Evolutionary conservation across 768 basidiomycete species (phyloP), one percentile per base, ranked within the genome.

Genomic region (Hericium erinaceus): DNA sequence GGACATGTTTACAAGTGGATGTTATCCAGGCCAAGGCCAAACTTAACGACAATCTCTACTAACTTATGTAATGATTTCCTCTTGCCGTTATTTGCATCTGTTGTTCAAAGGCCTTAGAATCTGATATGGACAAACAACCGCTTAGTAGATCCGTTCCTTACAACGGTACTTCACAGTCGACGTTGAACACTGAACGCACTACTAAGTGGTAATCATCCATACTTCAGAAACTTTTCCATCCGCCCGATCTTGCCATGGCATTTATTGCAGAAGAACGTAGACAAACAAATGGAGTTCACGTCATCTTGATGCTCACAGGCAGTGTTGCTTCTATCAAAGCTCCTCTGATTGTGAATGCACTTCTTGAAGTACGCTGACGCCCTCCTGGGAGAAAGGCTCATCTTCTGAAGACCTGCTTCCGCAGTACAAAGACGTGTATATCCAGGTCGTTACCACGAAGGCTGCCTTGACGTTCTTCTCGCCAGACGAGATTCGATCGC

Each of bases 271-370:
- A 41, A 4, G 56, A 20, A 13, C 57, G 56, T 38, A 77, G 79
- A 46, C 66, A 61, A 10, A 67, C 73, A 18, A 77, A 76, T 1
- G 70, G 68, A 59, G 76, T 73, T 0, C 87, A 95, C 66, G 82
- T 97, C 48, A 71, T 98, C 4, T 76, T 98, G 40, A 84, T 98
- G 59, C 85, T 89, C 0, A 91, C 92, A 0, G 95, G 95, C n/a
- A 94, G 91, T 66, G 95, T 99, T 9, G 95, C 95, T 0, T 92
- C 92, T 54, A 82, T 98, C 67, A 98, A 98, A 66, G 85, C 85
- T 1, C 93, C 95, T 4, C 77, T 97, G 55, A 97, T 99, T 58
- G 90, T 92, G 18, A 70, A 77, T 28, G 87, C 87, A 61, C 77
- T 98, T 33, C 74, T 87, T 46, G 72, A 74, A 60, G 87, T 87